phyloP scores from a whole-genome alignment of 2,329 filamentous ascomycete species.

The Botryotinia globosa region DNA sequence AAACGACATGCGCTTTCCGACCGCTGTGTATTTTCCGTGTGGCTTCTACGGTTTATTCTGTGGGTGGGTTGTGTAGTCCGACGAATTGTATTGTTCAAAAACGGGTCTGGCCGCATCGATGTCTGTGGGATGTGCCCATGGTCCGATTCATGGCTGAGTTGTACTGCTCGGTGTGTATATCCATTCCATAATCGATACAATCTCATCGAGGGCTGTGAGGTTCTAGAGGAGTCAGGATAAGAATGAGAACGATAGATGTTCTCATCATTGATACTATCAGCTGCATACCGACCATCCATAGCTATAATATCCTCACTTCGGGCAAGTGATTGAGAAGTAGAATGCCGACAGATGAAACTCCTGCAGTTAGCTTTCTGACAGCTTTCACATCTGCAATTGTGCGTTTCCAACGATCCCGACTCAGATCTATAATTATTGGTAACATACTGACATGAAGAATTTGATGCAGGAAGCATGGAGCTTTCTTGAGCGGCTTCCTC shows the following conservation, averaged over 20 bases:
- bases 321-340: constrained; percentile 27
- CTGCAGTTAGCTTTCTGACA: constrained; percentile 19
- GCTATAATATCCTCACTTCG: constrained; percentile 24
- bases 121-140: neutral
- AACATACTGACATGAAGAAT: neutral
- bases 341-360: constrained; percentile 29
- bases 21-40: neutral
- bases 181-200: neutral
- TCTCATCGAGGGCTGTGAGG: neutral
- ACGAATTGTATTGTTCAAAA: no score
- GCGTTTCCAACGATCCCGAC: neutral
- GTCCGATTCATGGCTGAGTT: neutral
- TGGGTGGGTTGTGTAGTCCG: neutral
- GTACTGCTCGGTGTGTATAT: neutral
- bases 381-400: neutral
- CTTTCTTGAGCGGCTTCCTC: neutral
- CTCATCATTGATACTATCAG: constrained; percentile 23
- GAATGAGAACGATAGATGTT: neutral
- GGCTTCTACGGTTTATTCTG: neutral
- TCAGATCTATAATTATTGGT: neutral
- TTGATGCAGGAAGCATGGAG: no score
- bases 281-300: constrained; percentile 29
- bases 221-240: neutral
- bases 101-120: neutral
- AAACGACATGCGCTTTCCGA: neutral